Base-by-base conservation (phyloP, 2,329 filamentous ascomycete genomes). In the Cytospora schulzeri region DNA sequence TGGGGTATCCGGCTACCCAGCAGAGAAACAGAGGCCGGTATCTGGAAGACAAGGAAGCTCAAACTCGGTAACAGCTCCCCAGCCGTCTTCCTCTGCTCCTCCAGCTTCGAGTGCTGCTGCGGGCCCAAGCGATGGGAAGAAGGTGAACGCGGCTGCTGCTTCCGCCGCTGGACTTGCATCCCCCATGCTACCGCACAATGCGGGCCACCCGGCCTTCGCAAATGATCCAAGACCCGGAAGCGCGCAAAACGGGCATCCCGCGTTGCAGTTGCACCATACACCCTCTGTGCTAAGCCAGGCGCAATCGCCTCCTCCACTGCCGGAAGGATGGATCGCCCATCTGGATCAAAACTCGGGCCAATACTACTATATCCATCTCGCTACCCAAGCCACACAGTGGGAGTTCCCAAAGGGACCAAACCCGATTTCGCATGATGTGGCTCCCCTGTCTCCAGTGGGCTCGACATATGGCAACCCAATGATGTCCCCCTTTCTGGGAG, bases 291-390 rank as follows among this genome's bases (percentile, higher is more conserved):
- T 81, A 57, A 74, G 73, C 0, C 76, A 77, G 64, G 92, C 92
- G 33, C 87, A 90, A 29, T 96, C 93, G 19, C 95, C 95, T 35
- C 95, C 95, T 26, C 95, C 94, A 2, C 83, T 99, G 19, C 95
- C 95, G 7, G 95, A 99, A 78, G 95, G 95, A 38, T 99, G 95
- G 95, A 98, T 99, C 72, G 92, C 95, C 24, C 95, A 98, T 75
- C 83, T 98, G 5, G 95, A 99, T 74, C 91, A 92, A 69, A 97
- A 91, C 73, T 98, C 94, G 2, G 95, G 95, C 1, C 94, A 98
- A 74, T 99, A 98, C 77, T 99, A 99, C 76, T 99, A 99, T 73
- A 99, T 99, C 66, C 95, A 99, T 75, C 83, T 99, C 33, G 91
- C 93, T 1, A 93, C 92, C 0, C 95, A 98, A 74, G 92, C 93